Base-by-base conservation (phyloP, 2,329 filamentous ascomycete genomes). In the Ophiostoma ips region DNA sequence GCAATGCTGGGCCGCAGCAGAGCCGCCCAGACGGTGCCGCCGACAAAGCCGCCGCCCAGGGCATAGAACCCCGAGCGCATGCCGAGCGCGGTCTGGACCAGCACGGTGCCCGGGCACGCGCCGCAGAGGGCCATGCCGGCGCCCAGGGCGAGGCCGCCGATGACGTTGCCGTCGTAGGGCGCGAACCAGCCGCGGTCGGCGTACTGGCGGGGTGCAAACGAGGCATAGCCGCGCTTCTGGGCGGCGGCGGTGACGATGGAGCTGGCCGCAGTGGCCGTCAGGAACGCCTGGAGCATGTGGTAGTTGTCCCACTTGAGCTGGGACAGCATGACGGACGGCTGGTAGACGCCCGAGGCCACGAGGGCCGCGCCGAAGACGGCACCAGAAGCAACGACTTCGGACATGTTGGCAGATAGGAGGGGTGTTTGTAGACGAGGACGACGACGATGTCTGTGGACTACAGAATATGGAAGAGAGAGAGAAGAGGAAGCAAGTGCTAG, bases 111-210 rank as follows among this genome's bases (percentile, higher is more conserved):
- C 0, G 81, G 79, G 52, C 81, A 84, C 0, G 79, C 74, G 9
- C 79, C 79, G 0, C 79, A 74, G 15, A 83, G 64, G 6, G 76
- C 71, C 79, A 84, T 83, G 50, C 81, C 81, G n/a, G 72, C 61
- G 34, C 81, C 81, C 24, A 82, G 70, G 3, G 83, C 63, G 15
- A 68, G 58, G 5, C 81, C 81, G 50, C 81, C 81, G 55, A 83
- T 56, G 44, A 83, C 62, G 60, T 85, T 84, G 50, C 78, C 81
- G 57, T 83, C 79, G 57, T 78, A 79, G 16, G 63, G 59, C 9
- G 66, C 65, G 55, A 79, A 71, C 57, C 79, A 64, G 48, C 70
- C 72, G 24, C 79, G 59, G 6, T 71, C 67, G 1, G 77, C 73
- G 33, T 71, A 71, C 51, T 65, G 62, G 10, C 76, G 73, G 0